Evolutionary conservation across 2,329 filamentous ascomycete species (phyloP).

Genomic region (Arachnopeziza araneosa): DNA sequence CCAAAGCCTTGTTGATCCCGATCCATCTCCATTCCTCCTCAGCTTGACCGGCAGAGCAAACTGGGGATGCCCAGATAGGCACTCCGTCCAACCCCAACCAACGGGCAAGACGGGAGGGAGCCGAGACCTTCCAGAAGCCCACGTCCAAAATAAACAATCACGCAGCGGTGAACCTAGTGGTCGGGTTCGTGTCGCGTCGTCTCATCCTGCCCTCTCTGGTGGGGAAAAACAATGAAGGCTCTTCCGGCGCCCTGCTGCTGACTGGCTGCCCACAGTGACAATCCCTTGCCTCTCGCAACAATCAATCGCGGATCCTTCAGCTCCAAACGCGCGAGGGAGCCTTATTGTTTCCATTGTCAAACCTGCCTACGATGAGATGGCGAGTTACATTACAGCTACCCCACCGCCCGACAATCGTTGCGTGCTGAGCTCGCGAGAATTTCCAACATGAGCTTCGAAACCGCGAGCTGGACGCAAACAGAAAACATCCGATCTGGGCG

Average conservation of each 20-base stretch:
- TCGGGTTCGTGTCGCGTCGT: constrained; percentile 10
- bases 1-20: too few species aligned
- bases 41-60: not conserved
- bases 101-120: not conserved
- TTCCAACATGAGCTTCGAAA: not conserved
- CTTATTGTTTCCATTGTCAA: not conserved
- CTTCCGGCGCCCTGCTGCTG: constrained; percentile 10
- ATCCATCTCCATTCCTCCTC: not conserved
- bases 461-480: constrained; percentile 11
- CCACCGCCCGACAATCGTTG: constrained; percentile 15
- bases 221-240: constrained; percentile 8
- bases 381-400: not conserved
- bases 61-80: not conserved
- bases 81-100: too few species aligned
- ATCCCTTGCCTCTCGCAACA: not conserved
- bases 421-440: not conserved
- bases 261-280: constrained; percentile 15
- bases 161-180: constrained; percentile 19
- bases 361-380: not conserved
- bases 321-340: not conserved
- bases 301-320: not conserved
- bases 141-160: constrained; percentile 2
- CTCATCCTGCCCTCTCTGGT: constrained; percentile 8
- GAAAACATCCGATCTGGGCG: not conserved
- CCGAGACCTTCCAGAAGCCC: not conserved